A percentile compares a stretch with the other conserved stretches of the same genome.
Conservation (phyloP, 441 rosid species). For the Croton setiger region DNA sequence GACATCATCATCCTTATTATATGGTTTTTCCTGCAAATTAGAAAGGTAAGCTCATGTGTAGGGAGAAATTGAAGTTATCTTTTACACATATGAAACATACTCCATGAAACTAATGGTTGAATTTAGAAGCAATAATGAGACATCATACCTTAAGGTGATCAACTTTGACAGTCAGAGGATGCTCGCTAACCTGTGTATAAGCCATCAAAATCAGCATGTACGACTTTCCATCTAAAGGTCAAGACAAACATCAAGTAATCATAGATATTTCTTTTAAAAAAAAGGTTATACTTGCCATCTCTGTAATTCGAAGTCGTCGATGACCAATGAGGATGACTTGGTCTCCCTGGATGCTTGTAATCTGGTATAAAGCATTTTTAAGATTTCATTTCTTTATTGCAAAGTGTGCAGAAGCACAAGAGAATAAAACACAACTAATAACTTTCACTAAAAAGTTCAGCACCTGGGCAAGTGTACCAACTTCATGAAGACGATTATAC, state of each 20-base stretch:
- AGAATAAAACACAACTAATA: neutral
- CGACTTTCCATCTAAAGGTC: slow-evolving; percentile 13
- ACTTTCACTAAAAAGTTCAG: slow-evolving; percentile 14
- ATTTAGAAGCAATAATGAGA: slow-evolving; percentile 17
- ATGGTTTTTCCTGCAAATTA: slow-evolving; percentile 74
- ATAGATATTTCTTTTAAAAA: neutral
- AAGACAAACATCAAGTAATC: neutral
- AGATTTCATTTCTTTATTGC: neutral
- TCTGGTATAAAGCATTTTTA: slow-evolving; percentile 41
- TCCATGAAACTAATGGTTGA: slow-evolving; percentile 1
- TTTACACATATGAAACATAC: slow-evolving; percentile 8
- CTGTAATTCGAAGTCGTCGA: slow-evolving; percentile 85
- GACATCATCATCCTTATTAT: slow-evolving; percentile 95
- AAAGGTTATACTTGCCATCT: slow-evolving; percentile 57
- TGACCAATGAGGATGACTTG: slow-evolving; percentile 95
- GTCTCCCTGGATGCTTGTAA: slow-evolving; percentile 86
- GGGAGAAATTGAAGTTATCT: slow-evolving; percentile 13
- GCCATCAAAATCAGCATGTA: slow-evolving; percentile 20
- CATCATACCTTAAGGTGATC: slow-evolving; percentile 88
- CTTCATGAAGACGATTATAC: slow-evolving; percentile 82
- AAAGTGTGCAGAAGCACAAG: neutral
- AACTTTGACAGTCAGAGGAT: slow-evolving; percentile 93
- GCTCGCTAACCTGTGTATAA: slow-evolving; percentile 71
- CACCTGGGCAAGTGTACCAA: slow-evolving; percentile 99
- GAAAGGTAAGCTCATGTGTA: slow-evolving; percentile 14